Evolutionary conservation across 805 yeast species (phyloP).

Genomic region (Candida odintsovae): DNA sequence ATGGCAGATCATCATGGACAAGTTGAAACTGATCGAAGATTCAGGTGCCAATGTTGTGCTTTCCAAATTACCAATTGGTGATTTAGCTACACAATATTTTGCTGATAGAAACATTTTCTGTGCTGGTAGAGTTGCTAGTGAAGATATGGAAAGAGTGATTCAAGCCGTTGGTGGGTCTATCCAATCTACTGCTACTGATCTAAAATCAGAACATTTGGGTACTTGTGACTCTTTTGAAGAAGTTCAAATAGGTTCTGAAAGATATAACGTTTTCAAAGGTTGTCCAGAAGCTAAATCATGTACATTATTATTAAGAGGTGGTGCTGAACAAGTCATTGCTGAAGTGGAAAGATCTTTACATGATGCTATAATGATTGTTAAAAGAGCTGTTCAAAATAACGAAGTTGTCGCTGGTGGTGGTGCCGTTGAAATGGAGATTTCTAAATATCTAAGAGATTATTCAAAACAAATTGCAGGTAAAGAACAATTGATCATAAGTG

Average conservation of each 20-base stretch:
- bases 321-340: slow-evolving; percentile 96
- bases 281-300: slow-evolving; percentile 92
- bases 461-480: slow-evolving; percentile 90
- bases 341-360: slow-evolving; percentile 97
- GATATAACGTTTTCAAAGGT: slow-evolving; percentile 89
- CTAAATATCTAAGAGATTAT: slow-evolving; percentile 80
- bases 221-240: slow-evolving; percentile 86
- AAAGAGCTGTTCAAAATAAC: slow-evolving; percentile 84
- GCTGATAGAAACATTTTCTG: slow-evolving; percentile 96
- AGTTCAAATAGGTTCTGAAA: slow-evolving; percentile 91
- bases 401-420: slow-evolving; percentile 98
- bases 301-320: slow-evolving; percentile 91
- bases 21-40: slow-evolving; percentile 72
- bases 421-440: slow-evolving; percentile 96
- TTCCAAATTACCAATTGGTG: slow-evolving; percentile 95
- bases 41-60: slow-evolving; percentile 92
- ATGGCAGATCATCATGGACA: slow-evolving; percentile 88
- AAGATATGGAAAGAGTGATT: slow-evolving; percentile 89
- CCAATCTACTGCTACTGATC: slow-evolving; percentile 72
- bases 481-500: slow-evolving; percentile 87
- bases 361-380: slow-evolving; percentile 98
- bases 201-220: slow-evolving; percentile 69
- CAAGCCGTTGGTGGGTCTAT: slow-evolving; percentile 91
- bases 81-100: slow-evolving; percentile 96
- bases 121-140: slow-evolving; percentile 89